Conservation (phyloP, 176 grass and related monocot species). For the Hsuehochloa calcarea region DNA sequence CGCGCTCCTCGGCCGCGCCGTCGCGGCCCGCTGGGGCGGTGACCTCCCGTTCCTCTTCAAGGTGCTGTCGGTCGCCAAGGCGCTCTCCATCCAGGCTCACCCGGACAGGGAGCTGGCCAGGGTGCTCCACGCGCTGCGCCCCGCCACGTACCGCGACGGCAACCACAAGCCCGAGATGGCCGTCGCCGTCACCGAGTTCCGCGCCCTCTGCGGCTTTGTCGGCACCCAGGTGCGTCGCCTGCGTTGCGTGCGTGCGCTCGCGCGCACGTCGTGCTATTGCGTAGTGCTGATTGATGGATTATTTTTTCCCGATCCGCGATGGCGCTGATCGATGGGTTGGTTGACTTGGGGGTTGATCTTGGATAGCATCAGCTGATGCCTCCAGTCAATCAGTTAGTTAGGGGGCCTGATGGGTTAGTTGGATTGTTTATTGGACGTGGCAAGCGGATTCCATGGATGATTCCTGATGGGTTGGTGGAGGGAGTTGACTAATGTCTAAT, state of each 20-base stretch:
- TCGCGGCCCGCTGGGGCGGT: slow-evolving; percentile 53
- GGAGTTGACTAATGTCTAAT: slow-evolving; percentile 20
- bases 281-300: not conserved
- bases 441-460: not conserved
- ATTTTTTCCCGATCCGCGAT: not conserved
- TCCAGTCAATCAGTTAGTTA: not conserved
- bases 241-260: not conserved
- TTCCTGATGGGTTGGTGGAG: slow-evolving; percentile 25
- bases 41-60: slow-evolving; percentile 97
- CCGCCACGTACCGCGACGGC: slow-evolving; percentile 70
- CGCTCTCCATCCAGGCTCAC: slow-evolving; percentile 96
- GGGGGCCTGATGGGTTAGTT: not conserved
- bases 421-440: slow-evolving; percentile 16
- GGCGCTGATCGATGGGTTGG: not conserved
- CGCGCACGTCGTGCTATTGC: not conserved
- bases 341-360: slow-evolving; percentile 3
- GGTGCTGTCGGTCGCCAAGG: slow-evolving; percentile 87
- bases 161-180: slow-evolving; percentile 99
- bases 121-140: slow-evolving; percentile 65
- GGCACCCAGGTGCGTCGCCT: slow-evolving; percentile 42
- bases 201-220: slow-evolving; percentile 79
- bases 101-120: slow-evolving; percentile 76
- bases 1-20: slow-evolving; percentile 55
- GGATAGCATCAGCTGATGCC: not conserved
- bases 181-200: slow-evolving; percentile 87